Evolutionary conservation across 345 rosid species (phyloP), one percentile per base, ranked within the genome.

Genomic region (Eucalyptus regnans): DNA sequence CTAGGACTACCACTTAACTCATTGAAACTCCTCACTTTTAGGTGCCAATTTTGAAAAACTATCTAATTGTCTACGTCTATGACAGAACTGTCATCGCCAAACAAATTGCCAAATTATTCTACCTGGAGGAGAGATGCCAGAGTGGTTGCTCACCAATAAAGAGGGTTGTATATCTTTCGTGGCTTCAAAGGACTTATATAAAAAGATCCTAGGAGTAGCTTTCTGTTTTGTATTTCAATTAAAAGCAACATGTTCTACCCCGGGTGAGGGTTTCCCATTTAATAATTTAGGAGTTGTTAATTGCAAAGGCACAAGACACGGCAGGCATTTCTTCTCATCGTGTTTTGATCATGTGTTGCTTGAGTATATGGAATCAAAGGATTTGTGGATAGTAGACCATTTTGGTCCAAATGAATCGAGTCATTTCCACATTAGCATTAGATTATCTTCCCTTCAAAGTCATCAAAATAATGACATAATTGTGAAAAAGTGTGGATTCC

Each of bases 241-340:
- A 9, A 12, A 58, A 10, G 64, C 5, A 58, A 60, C n/a, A n/a
- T n/a, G n/a, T n/a, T n/a, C n/a, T n/a, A n/a, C n/a, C n/a, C n/a
- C n/a, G n/a, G n/a, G n/a, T n/a, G n/a, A n/a, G n/a, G n/a, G 7
- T 7, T 5, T 2, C 12, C 2, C 0, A 6, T 25, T 56, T 0
- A 3, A 20, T 13, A 29, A n/a, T n/a, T n/a, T 25, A 5, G 66
- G n/a, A 60, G 3, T 1, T 12, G n/a, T 60, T 60, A 9, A 9
- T 60, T 12, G 66, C 29, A 25, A 29, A 60, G 3, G 3, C 12
- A 5, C 15, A 25, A 25, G n/a, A 6, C 11, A 5, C n/a, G n/a
- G n/a, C n/a, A n/a, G n/a, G n/a, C n/a, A n/a, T n/a, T n/a, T n/a
- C n/a, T n/a, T n/a, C n/a, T n/a, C n/a, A n/a, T n/a, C n/a, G n/a